These are phyloP conservation scores for Trichophyton schoenleinii DNA, from an alignment of 2,329 filamentous ascomycete genomes.

Conservation along the genomic window DNA sequence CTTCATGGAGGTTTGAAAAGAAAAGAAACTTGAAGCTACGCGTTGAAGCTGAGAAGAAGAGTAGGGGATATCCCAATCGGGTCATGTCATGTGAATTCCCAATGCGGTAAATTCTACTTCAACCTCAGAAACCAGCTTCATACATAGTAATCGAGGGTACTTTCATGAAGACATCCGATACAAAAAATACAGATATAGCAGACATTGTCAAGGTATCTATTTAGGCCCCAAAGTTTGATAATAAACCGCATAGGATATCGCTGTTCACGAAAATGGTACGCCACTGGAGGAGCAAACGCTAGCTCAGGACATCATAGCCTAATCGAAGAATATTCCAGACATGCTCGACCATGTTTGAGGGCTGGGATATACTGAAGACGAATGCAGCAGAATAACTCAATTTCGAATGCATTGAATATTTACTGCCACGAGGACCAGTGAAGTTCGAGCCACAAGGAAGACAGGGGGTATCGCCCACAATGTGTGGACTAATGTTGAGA, in stretches of 20 bases:
- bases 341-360: not conserved
- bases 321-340: not conserved
- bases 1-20: not conserved
- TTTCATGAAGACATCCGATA: not conserved
- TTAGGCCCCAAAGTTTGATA: not conserved
- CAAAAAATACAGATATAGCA: not conserved
- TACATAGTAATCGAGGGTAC: not conserved
- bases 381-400: not conserved
- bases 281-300: not conserved
- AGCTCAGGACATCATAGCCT: not conserved
- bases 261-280: not conserved
- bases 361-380: not conserved
- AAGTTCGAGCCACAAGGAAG: not conserved
- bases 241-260: not conserved
- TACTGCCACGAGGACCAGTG: not conserved
- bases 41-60: not conserved
- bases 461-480: not conserved
- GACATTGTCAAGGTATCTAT: not conserved
- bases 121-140: not conserved
- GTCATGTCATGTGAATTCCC: constrained; percentile 5
- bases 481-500: not conserved
- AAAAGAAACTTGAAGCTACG: not conserved
- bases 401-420: not conserved
- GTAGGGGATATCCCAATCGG: not conserved
- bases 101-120: not conserved